A percentile compares a stretch with the other conserved stretches of the same genome.
Evolutionary conservation across 495 filamentous ascomycete genomes (phyloP).

Genomic region (Neurospora cerealis): DNA sequence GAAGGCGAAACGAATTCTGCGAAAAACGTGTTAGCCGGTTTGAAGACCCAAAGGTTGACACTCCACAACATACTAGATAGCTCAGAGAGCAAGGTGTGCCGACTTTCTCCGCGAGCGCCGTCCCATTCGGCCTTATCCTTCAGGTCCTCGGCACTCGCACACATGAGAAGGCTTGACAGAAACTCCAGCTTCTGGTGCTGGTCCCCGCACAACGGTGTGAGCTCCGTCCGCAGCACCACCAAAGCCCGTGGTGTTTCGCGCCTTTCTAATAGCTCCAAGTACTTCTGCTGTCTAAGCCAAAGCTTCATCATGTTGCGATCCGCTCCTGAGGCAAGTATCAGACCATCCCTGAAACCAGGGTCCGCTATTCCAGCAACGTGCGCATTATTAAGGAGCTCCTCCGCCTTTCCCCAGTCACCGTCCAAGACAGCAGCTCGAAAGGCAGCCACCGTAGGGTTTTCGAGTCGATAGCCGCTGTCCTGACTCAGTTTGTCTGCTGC

Average conservation of each 20-base stretch:
- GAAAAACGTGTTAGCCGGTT: background rate
- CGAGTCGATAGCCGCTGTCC: constrained; percentile 83
- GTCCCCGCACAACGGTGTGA: constrained; percentile 80
- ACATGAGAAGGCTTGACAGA: constrained; percentile 88
- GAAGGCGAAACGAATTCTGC: constrained; percentile 85
- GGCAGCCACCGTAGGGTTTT: constrained; percentile 72
- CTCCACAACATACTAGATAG: constrained; percentile 59
- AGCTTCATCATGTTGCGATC: constrained; percentile 48
- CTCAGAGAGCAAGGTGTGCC: constrained; percentile 64
- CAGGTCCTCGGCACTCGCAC: constrained; percentile 65
- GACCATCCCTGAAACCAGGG: constrained; percentile 23
- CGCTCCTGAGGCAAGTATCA: constrained; percentile 36
- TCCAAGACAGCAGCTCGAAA: constrained; percentile 74
- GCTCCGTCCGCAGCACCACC: constrained; percentile 71
- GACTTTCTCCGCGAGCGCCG: constrained; percentile 68
- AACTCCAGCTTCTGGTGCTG: constrained; percentile 59
- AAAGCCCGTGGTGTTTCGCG: constrained; percentile 64
- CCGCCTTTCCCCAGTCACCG: constrained; percentile 78
- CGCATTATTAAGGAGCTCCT: constrained; percentile 62
- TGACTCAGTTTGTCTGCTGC: constrained; percentile 64
- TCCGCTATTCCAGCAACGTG: constrained; percentile 25
- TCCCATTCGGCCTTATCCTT: constrained; percentile 81
- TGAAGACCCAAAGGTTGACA: background rate
- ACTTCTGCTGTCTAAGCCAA: constrained; percentile 86
- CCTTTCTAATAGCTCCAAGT: constrained; percentile 77